Percentiles rank a stretch among this genome's conserved stretches.
These are phyloP conservation scores for Sporisorium scitamineum DNA, from an alignment of 1,284 basidiomycete species.

Conservation along the genomic window DNA sequence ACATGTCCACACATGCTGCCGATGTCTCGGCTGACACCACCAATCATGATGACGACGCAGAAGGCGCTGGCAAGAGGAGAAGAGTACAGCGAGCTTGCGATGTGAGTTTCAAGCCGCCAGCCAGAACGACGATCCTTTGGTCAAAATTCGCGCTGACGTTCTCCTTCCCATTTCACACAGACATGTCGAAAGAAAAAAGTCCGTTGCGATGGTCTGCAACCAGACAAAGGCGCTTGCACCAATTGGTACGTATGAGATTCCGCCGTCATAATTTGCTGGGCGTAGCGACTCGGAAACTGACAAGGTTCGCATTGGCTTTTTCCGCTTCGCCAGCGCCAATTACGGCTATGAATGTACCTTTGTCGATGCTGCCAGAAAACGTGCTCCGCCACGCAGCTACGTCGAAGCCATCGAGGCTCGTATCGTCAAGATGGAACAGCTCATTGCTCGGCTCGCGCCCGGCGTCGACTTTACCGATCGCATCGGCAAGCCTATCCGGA, in stretches of 20 bases:
- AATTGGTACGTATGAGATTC: constrained; percentile 37
- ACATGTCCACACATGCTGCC: constrained; percentile 17
- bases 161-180: constrained; percentile 11
- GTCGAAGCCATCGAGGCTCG: constrained; percentile 63
- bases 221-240: constrained; percentile 54
- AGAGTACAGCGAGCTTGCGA: constrained; percentile 62
- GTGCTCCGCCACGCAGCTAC: constrained; percentile 51
- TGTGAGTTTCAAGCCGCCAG: constrained; percentile 15
- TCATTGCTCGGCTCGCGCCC: constrained; percentile 52
- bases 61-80: constrained; percentile 54
- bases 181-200: constrained; percentile 65
- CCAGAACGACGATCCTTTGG: not conserved
- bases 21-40: constrained; percentile 24
- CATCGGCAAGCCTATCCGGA: constrained; percentile 56
- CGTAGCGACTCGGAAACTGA: not conserved
- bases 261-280: not conserved
- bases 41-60: constrained; percentile 52
- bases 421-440: constrained; percentile 59
- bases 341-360: constrained; percentile 65
- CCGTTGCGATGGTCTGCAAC: constrained; percentile 61
- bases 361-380: constrained; percentile 54
- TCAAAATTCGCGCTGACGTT: not conserved
- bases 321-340: constrained; percentile 31
- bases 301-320: not conserved
- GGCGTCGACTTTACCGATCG: constrained; percentile 61